Evolutionary conservation across 768 basidiomycete species (phyloP), one percentile per base, ranked within the genome.

Genomic region (Termitomyces eurrhizus): DNA sequence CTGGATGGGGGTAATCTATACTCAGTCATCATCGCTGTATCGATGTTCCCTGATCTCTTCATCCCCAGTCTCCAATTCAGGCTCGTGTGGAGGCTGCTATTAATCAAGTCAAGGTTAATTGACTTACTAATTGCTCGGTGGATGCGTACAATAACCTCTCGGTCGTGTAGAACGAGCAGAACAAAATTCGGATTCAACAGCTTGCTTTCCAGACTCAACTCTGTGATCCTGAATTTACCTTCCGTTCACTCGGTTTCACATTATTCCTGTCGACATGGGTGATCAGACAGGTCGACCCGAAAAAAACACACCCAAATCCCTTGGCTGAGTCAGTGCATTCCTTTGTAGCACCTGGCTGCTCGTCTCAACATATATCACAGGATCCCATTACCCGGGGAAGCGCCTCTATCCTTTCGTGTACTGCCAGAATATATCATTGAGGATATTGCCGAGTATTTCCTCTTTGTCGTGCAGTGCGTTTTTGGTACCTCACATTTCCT

Each of bases 351-450:
- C n/a, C 18, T 50, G 6, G 29, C 7, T 12, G 32, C 60, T 37
- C 57, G 42, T 33, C 21, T n/a, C n/a, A 50, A 29, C 32, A 21
- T 13, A n/a, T 32, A 52, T 54, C 48, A n/a, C 65, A 96, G 93
- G 41, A 74, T 98, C 35, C 95, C 95, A 0, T 77, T 99, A 18
- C 91, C 94, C 0, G 77, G 84, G 58, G 91, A 95, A 55, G 89
- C 95, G 7, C 94, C 95, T 0, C 81, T 88, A 74, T 77, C 83
- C 0, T 98, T 98, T 80, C 81, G 88, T 35, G 87, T 91, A 57
- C 80, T 98, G 33, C 97, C 97, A 0, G 97, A 99, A 72, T 96
- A 95, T 69, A 83, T 97, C 14, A 73, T 98, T 45, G 97, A 98
- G 70, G 96, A 98, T 69, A 85, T 98, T 7, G 89, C 94, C 1